phyloP scores from a whole-genome alignment of 1,284 basidiomycete species.

The Trichosporon faecale region DNA sequence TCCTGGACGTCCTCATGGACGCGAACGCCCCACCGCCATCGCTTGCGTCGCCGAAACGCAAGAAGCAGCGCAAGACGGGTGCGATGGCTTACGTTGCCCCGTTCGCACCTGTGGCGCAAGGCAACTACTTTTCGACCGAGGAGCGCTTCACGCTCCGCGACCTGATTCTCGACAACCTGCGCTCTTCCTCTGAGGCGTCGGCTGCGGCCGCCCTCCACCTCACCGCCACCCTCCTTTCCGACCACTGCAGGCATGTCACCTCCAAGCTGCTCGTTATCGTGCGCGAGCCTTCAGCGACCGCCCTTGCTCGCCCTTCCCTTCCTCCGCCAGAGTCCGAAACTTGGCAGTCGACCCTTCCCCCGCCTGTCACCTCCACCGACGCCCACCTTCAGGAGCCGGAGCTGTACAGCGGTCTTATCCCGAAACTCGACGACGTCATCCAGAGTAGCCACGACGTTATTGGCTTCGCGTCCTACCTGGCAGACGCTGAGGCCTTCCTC shows the following conservation, averaged over 20 bases:
- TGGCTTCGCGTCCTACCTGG: conserved; percentile 62
- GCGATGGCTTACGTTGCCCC: conserved; percentile 36
- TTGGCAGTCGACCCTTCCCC: conserved; percentile 16
- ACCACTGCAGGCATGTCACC: conserved; percentile 66
- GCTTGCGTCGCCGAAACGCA: conserved; percentile 14
- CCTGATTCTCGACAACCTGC: conserved; percentile 72
- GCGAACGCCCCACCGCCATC: conserved; percentile 27
- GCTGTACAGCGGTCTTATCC: conserved; percentile 73
- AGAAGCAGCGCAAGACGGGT: conserved; percentile 28
- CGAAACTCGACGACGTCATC: conserved; percentile 71
- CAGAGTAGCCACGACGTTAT: conserved; percentile 65
- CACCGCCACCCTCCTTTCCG: conserved; percentile 67
- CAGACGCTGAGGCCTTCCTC: conserved; percentile 36
- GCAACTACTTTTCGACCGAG: conserved; percentile 68
- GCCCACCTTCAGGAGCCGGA: conserved; percentile 53
- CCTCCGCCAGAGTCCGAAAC: conserved; percentile 14
- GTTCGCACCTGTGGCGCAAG: background rate
- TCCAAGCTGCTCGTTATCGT: conserved; percentile 67
- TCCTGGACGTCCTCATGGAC: conserved; percentile 39
- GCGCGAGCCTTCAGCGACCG: conserved; percentile 61
- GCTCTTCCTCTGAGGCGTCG: conserved; percentile 63
- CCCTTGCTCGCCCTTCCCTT: conserved; percentile 28
- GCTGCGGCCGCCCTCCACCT: conserved; percentile 74
- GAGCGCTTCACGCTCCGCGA: conserved; percentile 88
- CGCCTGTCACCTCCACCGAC: conserved; percentile 27